Evolutionary conservation across 192 early-diverging fungal species (phyloP).

Genomic region (Coemansia sp.): DNA sequence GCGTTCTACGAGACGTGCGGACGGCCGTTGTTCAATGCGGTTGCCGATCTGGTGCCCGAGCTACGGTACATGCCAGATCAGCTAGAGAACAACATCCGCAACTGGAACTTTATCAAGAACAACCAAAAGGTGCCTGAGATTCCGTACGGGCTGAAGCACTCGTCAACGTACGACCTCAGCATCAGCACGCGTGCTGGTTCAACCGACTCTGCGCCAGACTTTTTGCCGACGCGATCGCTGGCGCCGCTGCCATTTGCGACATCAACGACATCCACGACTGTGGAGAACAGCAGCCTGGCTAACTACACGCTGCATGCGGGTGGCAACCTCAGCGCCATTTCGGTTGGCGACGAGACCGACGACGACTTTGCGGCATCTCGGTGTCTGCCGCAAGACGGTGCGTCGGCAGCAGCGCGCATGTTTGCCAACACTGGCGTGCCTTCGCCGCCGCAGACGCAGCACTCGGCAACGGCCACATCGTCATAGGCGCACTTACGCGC

Average conservation of each 20-base stretch:
- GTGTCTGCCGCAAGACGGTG: not conserved
- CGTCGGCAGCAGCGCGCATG: constrained; percentile 19
- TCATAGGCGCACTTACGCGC: not conserved
- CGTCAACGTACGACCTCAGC: constrained; percentile 44
- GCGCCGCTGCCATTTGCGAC: constrained; percentile 6
- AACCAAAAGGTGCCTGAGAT: constrained; percentile 52
- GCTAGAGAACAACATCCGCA: constrained; percentile 53
- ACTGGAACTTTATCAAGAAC: constrained; percentile 50
- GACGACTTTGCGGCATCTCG: constrained; percentile 11
- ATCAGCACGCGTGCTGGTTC: constrained; percentile 47
- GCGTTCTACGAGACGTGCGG: constrained; percentile 54
- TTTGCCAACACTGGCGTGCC: constrained; percentile 25
- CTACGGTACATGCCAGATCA: constrained; percentile 50
- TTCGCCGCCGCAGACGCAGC: constrained; percentile 32
- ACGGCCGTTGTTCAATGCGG: constrained; percentile 52
- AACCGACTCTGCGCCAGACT: constrained; percentile 53
- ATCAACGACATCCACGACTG: constrained; percentile 12
- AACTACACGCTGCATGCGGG: constrained; percentile 45
- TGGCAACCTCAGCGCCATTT: not conserved
- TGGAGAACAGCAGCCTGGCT: constrained; percentile 20
- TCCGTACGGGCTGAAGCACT: constrained; percentile 52
- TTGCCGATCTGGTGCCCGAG: constrained; percentile 50
- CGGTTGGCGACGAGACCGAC: constrained; percentile 1
- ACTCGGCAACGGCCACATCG: constrained; percentile 17
- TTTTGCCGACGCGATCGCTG: constrained; percentile 34